Conservation (phyloP, 257 asterid genomes). For the Ballota nigra region DNA sequence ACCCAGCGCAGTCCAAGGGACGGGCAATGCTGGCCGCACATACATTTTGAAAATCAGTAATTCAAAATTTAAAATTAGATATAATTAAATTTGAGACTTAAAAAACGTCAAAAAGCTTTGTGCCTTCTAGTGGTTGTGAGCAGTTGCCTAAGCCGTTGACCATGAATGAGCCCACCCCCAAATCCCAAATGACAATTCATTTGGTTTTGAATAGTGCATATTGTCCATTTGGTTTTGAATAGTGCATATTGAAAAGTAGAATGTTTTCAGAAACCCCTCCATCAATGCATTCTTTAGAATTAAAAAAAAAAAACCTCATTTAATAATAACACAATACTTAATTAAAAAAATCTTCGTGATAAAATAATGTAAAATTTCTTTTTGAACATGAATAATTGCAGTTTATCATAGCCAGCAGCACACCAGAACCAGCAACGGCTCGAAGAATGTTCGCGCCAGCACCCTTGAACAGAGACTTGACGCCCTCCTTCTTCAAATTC, state of each 20-base stretch:
- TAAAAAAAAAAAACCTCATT: neutral
- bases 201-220: neutral
- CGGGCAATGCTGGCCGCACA: neutral
- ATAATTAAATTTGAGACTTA: no score
- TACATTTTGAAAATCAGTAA: neutral
- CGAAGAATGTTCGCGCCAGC: slow-evolving; percentile 26
- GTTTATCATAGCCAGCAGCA: slow-evolving; percentile 31
- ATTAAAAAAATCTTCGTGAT: neutral
- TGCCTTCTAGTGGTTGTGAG: neutral
- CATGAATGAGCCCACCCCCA: neutral
- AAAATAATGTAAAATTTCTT: slow-evolving; percentile 22
- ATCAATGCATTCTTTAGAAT: neutral
- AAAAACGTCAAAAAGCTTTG: neutral
- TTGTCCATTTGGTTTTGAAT: no score
- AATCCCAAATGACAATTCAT: neutral
- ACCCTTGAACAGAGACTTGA: slow-evolving; percentile 22
- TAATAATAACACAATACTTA: no score
- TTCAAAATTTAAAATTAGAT: no score
- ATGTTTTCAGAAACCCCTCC: neutral
- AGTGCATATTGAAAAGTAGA: no score
- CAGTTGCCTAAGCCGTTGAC: neutral
- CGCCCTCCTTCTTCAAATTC: slow-evolving; percentile 27
- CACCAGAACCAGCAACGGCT: slow-evolving; percentile 30
- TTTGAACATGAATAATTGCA: slow-evolving; percentile 19
- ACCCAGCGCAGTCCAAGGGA: no score